Evolutionary conservation across 2,329 filamentous ascomycete species (phyloP), one percentile per base, ranked within the genome.

Genomic region (Colletotrichum theobromicola): DNA sequence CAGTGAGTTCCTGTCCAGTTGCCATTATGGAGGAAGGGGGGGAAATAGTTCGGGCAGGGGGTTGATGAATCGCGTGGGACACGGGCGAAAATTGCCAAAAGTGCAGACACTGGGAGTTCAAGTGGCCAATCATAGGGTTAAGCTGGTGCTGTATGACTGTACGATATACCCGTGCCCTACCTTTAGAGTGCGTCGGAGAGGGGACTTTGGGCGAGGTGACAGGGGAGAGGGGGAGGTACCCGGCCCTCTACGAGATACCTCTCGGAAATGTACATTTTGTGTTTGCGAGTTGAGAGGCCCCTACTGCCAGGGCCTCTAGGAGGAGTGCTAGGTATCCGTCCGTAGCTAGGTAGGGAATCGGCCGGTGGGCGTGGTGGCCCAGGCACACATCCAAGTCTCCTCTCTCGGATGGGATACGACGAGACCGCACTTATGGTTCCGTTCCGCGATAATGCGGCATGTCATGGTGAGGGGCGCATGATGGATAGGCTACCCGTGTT

Each of bases 41-140:
- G 26, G 16, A 46, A 67, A 62, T 46, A 63, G 42, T 72, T 46
- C 30, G 53, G 53, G 61, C 61, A 24, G 61, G 53, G 67, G 67
- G 35, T 35, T 46, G 50, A 37, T 42, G 37, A 67, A 32, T 55
- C 42, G 68, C 28, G 57, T 46, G 61, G 61, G 61, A 67, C 61
- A 26, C 61, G 67, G 72, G 72, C 72, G 68, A 74, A 42, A 63
- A 72, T 72, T 72, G 15, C 68, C 72, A 42, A 58, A 74, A 71
- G 24, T n/a, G 62, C 53, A 67, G 42, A 60, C 53, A 67, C 16
- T 24, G 18, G 42, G 32, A 58, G 34, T 10, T 60, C 66, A 68
- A 61, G 21, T 68, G 57, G 42, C 72, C 69, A 72, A 72, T 75
- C 12, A 62, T n/a, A 28, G 26, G 35, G 28, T 37, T 65, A 55